These are phyloP conservation scores for Ogataea methylovora DNA, from an alignment of 805 yeast genomes.

Conservation along the genomic window DNA sequence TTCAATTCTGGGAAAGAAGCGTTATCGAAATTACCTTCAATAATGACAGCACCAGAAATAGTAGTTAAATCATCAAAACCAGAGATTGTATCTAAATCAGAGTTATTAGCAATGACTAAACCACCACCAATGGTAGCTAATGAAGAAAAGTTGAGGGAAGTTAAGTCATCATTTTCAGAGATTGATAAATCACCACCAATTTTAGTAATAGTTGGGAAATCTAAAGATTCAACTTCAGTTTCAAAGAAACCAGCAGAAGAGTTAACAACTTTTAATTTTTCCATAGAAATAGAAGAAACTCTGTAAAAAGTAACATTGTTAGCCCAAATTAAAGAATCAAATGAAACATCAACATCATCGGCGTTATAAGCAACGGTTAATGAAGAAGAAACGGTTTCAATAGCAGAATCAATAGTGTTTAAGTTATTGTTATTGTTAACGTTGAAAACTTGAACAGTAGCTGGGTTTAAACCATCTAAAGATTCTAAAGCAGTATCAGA, in stretches of 20 bases:
- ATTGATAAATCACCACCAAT: conserved; percentile 82
- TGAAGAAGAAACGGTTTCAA: conserved; percentile 65
- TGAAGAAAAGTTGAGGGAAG: conserved; percentile 57
- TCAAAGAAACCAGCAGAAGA: conserved; percentile 75
- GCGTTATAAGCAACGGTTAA: conserved; percentile 84
- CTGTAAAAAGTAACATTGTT: conserved; percentile 83
- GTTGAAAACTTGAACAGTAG: conserved; percentile 49
- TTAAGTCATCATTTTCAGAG: conserved; percentile 65
- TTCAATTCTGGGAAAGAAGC: conserved; percentile 68
- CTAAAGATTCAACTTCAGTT: conserved; percentile 55
- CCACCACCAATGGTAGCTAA: conserved; percentile 87
- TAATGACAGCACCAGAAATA: conserved; percentile 82
- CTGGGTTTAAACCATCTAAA: conserved; percentile 55
- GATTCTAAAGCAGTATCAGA: conserved; percentile 68
- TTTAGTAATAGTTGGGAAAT: conserved; percentile 43
- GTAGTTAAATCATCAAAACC: conserved; percentile 70
- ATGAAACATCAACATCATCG: conserved; percentile 58
- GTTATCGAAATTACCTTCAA: conserved; percentile 73
- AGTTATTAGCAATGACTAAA: conserved; percentile 81
- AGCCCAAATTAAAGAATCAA: conserved; percentile 74
- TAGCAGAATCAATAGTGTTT: conserved; percentile 60
- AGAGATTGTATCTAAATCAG: conserved; percentile 51
- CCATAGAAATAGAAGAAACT: conserved; percentile 64
- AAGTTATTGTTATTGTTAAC: conserved; percentile 88
- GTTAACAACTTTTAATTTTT: conserved; percentile 63